phyloP scores from a whole-genome alignment of 2,329 filamentous ascomycete species.

The Paraphoma sp. region DNA sequence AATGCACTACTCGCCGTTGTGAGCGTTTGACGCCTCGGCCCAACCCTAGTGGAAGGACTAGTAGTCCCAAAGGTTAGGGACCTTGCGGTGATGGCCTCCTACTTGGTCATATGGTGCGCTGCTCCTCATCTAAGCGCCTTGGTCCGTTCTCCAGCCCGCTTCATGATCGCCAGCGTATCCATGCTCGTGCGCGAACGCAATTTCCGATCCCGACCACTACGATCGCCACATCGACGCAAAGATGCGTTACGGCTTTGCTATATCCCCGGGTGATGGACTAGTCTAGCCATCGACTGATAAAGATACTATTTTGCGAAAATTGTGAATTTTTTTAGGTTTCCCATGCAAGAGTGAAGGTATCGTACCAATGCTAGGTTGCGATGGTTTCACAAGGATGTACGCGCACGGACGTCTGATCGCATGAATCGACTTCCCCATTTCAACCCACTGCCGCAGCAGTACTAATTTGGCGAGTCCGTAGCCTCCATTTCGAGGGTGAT shows the following conservation, averaged over 20 bases:
- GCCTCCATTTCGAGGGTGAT: background rate
- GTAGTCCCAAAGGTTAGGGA: background rate
- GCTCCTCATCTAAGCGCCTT: conserved; percentile 1
- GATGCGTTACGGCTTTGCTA: too few relatives aligned
- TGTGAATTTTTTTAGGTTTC: background rate
- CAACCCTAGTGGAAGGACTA: background rate
- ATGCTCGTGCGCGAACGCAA: conserved; percentile 5
- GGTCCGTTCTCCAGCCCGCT: background rate
- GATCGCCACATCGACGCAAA: too few relatives aligned
- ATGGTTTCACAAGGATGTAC: conserved; percentile 4
- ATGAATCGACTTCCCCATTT: conserved; percentile 16
- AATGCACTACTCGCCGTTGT: background rate
- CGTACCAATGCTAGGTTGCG: conserved; percentile 5
- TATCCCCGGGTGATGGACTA: too few relatives aligned
- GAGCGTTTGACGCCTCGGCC: background rate
- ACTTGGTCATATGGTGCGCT: background rate
- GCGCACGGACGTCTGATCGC: conserved; percentile 13
- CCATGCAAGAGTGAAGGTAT: background rate
- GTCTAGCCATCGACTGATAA: too few relatives aligned
- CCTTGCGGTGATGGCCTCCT: background rate
- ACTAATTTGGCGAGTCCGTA: background rate
- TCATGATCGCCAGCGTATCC: background rate
- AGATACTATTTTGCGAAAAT: background rate
- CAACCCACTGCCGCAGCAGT: conserved; percentile 15
- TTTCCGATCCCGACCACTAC: conserved; percentile 3